phyloP scores from a whole-genome alignment of 225 moss, liverwort and hornwort species.

The Marchantia polymorpha region DNA sequence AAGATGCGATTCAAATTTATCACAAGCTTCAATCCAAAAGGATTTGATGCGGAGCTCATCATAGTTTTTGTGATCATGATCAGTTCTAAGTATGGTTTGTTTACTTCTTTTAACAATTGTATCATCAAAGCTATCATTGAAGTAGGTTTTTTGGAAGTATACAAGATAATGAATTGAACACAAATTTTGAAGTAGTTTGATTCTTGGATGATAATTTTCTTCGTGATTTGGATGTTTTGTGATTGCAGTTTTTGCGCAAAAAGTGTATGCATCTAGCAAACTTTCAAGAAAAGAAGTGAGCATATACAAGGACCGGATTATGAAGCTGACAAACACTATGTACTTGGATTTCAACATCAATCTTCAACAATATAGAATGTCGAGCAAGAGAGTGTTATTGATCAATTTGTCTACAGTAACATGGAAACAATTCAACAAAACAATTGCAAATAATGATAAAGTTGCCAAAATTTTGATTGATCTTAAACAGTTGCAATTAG shows the following conservation, averaged over 20 bases:
- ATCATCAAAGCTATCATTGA: constrained; percentile 55
- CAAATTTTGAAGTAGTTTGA: constrained; percentile 41
- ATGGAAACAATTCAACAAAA: constrained; percentile 40
- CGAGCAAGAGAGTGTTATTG: constrained; percentile 27
- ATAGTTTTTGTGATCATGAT: constrained; percentile 74
- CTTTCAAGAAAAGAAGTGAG: constrained; percentile 24
- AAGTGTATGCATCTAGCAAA: constrained; percentile 48
- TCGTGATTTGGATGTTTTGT: constrained; percentile 40
- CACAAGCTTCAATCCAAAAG: no score
- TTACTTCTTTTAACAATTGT: constrained; percentile 59
- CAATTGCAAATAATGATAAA: constrained; percentile 26
- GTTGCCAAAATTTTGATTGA: constrained; percentile 33
- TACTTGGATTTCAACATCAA: constrained; percentile 49
- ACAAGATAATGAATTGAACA: constrained; percentile 49
- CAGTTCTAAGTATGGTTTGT: constrained; percentile 62
- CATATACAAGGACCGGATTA: constrained; percentile 30
- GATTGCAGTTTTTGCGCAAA: constrained; percentile 47
- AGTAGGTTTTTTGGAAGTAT: constrained; percentile 58
- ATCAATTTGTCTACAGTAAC: constrained; percentile 16
- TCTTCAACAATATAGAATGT: constrained; percentile 29
- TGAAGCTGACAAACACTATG: constrained; percentile 24
- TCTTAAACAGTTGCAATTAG: constrained; percentile 16
- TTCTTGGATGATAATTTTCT: constrained; percentile 45
- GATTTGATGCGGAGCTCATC: constrained; percentile 66
- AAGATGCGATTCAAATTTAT: no score